Evolutionary conservation across 1,284 basidiomycete species (phyloP).

Genomic region (Agaricales sp.): DNA sequence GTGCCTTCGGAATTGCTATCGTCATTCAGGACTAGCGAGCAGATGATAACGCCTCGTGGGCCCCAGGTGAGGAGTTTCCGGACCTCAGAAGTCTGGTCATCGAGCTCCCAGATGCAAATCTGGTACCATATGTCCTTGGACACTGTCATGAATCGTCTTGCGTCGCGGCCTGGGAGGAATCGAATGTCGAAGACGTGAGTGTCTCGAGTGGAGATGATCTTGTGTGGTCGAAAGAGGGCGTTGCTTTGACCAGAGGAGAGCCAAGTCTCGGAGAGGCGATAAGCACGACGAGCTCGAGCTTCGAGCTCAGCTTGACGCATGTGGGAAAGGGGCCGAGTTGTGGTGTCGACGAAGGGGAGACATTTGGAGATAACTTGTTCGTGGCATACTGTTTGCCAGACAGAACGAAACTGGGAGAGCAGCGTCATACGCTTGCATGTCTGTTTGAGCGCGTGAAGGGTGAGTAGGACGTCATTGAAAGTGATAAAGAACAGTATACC

Average conservation of each 20-base stretch:
- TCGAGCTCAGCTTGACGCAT: conserved; percentile 32
- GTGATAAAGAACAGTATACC: conserved; percentile 22
- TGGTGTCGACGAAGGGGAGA: conserved; percentile 32
- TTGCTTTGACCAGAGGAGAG: not conserved
- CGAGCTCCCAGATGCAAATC: not conserved
- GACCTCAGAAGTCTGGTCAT: conserved; percentile 25
- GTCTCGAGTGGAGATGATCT: not conserved
- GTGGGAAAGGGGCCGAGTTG: conserved; percentile 15
- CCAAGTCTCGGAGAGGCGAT: conserved; percentile 39
- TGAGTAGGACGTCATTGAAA: conserved; percentile 1
- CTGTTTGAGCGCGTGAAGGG: conserved; percentile 19
- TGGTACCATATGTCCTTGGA: conserved; percentile 45
- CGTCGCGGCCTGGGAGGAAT: conserved; percentile 34
- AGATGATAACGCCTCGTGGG: conserved; percentile 39
- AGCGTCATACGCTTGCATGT: conserved; percentile 34
- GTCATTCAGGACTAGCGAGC: conserved; percentile 36
- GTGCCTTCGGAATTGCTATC: conserved; percentile 31
- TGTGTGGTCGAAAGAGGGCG: not conserved
- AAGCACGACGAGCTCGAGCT: conserved; percentile 28
- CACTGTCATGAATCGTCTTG: conserved; percentile 36
- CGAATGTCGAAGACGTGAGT: conserved; percentile 25
- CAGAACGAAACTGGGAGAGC: conserved; percentile 32
- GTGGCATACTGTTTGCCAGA: conserved; percentile 44
- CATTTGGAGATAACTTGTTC: conserved; percentile 30
- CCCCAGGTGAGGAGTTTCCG: conserved; percentile 37